A percentile compares a stretch with the other conserved stretches of the same genome.
phyloP scores from a whole-genome alignment of 129 eudicot species.

The Flaveria sonorensis region DNA sequence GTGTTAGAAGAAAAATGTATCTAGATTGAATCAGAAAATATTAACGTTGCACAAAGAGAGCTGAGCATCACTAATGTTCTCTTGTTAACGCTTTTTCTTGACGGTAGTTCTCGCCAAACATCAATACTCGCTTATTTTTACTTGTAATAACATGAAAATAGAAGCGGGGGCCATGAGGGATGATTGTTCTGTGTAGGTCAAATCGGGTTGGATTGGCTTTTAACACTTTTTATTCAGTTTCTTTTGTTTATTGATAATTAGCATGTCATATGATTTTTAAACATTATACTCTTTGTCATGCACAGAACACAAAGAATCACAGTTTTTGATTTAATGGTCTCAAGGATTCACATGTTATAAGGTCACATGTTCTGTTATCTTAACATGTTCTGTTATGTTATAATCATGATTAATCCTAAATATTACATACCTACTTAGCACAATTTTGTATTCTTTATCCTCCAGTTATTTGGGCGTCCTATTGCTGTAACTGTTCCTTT shows the following conservation, averaged over 20 bases:
- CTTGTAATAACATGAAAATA: conserved; percentile 1
- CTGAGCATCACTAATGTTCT: conserved; percentile 29
- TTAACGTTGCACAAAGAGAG: conserved; percentile 46
- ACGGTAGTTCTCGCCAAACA: background rate
- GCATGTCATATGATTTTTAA: background rate
- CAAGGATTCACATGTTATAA: no score
- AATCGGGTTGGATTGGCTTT: background rate
- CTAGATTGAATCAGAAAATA: conserved; percentile 52
- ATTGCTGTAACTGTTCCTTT: conserved; percentile 54
- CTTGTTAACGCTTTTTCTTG: background rate
- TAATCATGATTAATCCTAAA: no score
- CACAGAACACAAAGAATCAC: no score
- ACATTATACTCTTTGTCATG: background rate
- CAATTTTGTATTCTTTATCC: background rate
- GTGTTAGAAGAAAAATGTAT: conserved; percentile 44
- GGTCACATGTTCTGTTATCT: no score
- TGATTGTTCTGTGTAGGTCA: background rate
- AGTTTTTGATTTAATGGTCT: no score
- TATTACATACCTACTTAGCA: conserved; percentile 8
- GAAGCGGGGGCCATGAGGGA: background rate
- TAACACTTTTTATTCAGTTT: background rate
- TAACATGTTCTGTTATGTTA: background rate
- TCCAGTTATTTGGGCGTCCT: conserved; percentile 52
- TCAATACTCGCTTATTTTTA: background rate
- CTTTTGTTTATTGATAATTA: background rate